Conservation (phyloP, 345 rosid genomes). For the Eucalyptus coolabah region DNA sequence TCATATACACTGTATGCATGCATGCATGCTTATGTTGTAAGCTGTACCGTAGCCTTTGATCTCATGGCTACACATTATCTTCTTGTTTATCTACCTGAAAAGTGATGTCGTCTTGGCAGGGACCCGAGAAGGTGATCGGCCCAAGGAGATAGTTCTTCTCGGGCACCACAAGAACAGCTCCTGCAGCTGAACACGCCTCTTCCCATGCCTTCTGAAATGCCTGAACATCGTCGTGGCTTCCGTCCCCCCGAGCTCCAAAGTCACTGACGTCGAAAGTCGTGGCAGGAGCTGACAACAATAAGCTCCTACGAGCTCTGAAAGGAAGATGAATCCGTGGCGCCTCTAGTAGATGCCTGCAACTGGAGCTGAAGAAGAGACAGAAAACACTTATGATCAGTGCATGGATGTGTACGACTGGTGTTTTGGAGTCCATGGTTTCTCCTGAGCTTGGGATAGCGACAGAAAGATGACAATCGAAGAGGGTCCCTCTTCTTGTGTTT, state of each 20-base stretch:
- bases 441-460: background rate
- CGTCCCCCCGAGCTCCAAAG: conserved; percentile 55
- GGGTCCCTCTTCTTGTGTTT: background rate
- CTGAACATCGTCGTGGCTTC: conserved; percentile 40
- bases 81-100: conserved; percentile 28
- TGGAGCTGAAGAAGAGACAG: background rate
- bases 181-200: conserved; percentile 44
- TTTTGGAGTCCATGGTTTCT: background rate
- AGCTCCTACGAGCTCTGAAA: background rate
- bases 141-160: conserved; percentile 30
- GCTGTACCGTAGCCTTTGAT: background rate
- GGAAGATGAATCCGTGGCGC: background rate
- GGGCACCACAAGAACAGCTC: conserved; percentile 40
- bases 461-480: background rate
- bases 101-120: conserved; percentile 47
- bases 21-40: background rate
- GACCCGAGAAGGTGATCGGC: conserved; percentile 49
- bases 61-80: background rate
- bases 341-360: background rate
- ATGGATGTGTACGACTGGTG: background rate
- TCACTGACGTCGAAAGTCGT: conserved; percentile 23
- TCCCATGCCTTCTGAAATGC: conserved; percentile 75
- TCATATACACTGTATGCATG: background rate
- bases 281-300: background rate
- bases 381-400: background rate